Base-by-base conservation (phyloP, 345 rosid genomes). In the Populus pruinosa region DNA sequence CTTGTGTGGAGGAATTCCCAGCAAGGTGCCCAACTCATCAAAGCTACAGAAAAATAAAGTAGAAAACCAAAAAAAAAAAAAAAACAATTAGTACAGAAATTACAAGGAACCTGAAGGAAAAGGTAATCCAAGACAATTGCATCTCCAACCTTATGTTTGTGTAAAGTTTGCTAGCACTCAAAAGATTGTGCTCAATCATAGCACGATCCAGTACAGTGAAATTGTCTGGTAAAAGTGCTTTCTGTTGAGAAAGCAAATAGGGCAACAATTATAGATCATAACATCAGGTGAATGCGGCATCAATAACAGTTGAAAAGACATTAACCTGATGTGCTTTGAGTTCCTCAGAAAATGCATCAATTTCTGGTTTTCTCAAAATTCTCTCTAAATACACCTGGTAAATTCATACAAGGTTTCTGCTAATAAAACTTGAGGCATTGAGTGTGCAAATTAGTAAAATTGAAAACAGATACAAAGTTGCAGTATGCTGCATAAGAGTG, bases 111-210 rank as follows among this genome's bases (percentile, higher is more conserved):
- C 74, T 33, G 9, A 61, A 43, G 67, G 13, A 21, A 76, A 44
- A 62, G 11, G n/a, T 47, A 44, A 79, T 59, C 23, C 16, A 66
- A 67, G 73, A 69, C 47, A 18, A 74, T 43, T 41, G 68, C 18
- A 63, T 76, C 56, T 59, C 85, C 4, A 69, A 92, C 98, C 98
- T 89, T 85, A 96, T 96, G 80, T 96, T 96, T 77, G 94, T 93
- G 89, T 96, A 96, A 29, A 93, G 96, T 78, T 96, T 96, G 87
- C 98, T 93, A 38, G 98, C 99, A 85, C 99, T 96, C 67, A 90
- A 86, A 80, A 96, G 96, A 81, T 93, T 93, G 83, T 96, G 99
- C 88, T 96, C 98, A 83, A 96, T 96, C 97, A 93, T 92, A 71
- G 99, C 97, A 41, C 98, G 94, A 77, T 92, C 99, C 79, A 96